A percentile compares a stretch with the other conserved stretches of the same genome.
phyloP scores from a whole-genome alignment of 306 rosid species.

The Oxytropis ochrocephala region DNA sequence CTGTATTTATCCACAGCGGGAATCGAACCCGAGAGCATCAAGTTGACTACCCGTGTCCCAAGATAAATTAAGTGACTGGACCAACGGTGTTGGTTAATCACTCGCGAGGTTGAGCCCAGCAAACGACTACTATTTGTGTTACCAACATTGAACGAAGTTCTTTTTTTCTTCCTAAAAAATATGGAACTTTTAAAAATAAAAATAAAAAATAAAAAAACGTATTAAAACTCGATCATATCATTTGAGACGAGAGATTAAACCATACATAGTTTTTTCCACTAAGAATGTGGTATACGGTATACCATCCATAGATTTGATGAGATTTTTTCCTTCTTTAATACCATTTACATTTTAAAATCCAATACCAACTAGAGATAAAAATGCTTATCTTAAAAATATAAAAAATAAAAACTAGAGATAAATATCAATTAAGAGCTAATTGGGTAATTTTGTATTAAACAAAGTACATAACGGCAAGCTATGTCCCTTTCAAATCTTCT shows the following conservation, averaged over 20 bases:
- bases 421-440: not conserved
- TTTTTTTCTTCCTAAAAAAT: not conserved
- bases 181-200: not conserved
- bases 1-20: too few relatives aligned
- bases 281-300: not conserved
- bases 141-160: not conserved
- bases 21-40: too few relatives aligned
- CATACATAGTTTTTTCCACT: not conserved
- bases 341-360: not conserved
- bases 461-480: slow-evolving; percentile 17
- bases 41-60: too few relatives aligned
- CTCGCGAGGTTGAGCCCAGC: not conserved
- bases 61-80: too few relatives aligned
- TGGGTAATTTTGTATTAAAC: not conserved
- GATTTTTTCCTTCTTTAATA: not conserved
- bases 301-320: not conserved
- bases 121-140: not conserved
- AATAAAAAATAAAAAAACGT: too few relatives aligned
- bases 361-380: slow-evolving; percentile 13
- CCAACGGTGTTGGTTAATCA: too few relatives aligned
- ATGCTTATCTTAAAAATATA: too few relatives aligned
- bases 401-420: too few relatives aligned
- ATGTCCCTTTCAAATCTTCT: not conserved
- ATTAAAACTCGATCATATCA: not conserved
- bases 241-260: not conserved